A percentile compares a stretch with the other conserved stretches of the same genome.
Evolutionary conservation across 2,329 filamentous ascomycete species (phyloP).

Genomic region (Hypoxylon sp.): DNA sequence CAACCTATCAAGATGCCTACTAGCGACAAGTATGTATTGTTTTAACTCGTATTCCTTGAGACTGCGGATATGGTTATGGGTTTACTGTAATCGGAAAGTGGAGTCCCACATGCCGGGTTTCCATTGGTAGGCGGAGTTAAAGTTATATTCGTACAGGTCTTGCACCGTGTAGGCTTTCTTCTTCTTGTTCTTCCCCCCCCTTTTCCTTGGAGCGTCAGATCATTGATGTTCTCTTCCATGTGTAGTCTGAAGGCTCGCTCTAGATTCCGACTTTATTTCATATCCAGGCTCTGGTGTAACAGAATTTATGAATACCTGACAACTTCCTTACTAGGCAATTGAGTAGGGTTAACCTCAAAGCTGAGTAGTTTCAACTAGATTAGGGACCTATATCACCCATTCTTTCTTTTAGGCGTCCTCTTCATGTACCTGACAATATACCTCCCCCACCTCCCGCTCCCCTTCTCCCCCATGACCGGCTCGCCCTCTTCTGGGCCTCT

Average conservation of each 20-base stretch:
- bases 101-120: background rate
- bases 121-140: background rate
- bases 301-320: background rate
- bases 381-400: no score
- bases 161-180: no score
- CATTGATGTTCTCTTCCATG: no score
- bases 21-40: background rate
- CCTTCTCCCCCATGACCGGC: slow-evolving; percentile 30
- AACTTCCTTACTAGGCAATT: background rate
- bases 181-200: no score
- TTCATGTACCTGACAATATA: slow-evolving; percentile 43
- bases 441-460: slow-evolving; percentile 28
- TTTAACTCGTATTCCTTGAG: background rate
- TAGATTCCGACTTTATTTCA: background rate
- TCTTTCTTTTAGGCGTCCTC: slow-evolving; percentile 29
- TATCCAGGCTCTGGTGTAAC: background rate
- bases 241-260: background rate
- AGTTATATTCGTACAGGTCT: background rate
- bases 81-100: slow-evolving; percentile 8
- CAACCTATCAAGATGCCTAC: background rate
- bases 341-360: background rate
- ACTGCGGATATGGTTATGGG: background rate
- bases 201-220: no score
- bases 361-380: no score
- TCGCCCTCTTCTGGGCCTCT: slow-evolving; percentile 29